Evolutionary conservation across 495 filamentous ascomycete species (phyloP), one percentile per base, ranked within the genome.

Genomic region (Penicillium psychrofluorescens): DNA sequence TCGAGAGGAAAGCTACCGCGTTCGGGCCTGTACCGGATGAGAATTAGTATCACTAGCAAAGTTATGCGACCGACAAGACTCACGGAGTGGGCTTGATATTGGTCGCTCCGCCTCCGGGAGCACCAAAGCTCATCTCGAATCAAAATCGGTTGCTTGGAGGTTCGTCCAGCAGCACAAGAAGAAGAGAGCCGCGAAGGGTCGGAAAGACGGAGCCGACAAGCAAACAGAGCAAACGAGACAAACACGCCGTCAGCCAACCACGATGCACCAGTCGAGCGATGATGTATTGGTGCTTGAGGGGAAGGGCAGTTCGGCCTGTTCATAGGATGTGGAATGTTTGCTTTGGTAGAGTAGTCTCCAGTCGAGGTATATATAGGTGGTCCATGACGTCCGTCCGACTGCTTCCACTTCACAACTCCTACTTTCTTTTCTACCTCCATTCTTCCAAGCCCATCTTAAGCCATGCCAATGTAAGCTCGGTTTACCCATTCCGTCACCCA

Each of bases 1-100:
- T 98, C 92, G 36, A 98, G 81, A 15, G 92, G 92, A 56, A 98
- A 98, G 62, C 88, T 94, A 36, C 92, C 92, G 43, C 92, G 85
- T 63, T 98, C 88, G 0, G 92, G 92, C 38, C 89, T 94, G 50
- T 47, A 36, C 3, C 29, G 4, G 1, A 27, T 33, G 15, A 3
- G 11, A 38, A 38, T 22, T 22, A 22, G 22, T 6, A 22, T 22
- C 2, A 22, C 22, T 22, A 2, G 22, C 4, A 22, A 4, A 22
- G 4, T 22, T 22, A 22, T 22, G 22, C 22, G 22, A 22, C 22
- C 4, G 22, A 22, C 3, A 35, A 41, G 32, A 78, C 85, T 71
- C 71, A 91, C 81, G 90, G 90, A 11, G 71, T 74, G 31, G 90
- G 90, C 58, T 90, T 94, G 40, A 65, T 63, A 47, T 81, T 76